A percentile compares a stretch with the other conserved stretches of the same genome.
These are phyloP conservation scores for Fusarium verrucosum DNA, from an alignment of 2,329 filamentous ascomycete species.

Conservation along the genomic window DNA sequence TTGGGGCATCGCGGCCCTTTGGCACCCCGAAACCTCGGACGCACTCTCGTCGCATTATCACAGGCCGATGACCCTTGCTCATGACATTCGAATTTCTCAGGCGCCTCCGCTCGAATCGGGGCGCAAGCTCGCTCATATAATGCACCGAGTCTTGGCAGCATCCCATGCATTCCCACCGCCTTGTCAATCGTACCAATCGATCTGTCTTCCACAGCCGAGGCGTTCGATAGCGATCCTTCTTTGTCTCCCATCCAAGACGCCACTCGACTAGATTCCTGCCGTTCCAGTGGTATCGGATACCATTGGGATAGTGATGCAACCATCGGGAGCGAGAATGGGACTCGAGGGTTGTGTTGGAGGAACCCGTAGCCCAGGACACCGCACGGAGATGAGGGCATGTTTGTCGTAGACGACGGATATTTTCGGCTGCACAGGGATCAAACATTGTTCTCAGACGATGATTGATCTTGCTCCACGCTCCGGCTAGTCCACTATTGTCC, in stretches of 20 bases:
- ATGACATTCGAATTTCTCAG: not conserved
- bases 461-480: not conserved
- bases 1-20: too few species aligned
- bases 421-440: not conserved
- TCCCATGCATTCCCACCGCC: constrained; percentile 9
- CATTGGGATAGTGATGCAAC: constrained; percentile 13
- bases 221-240: not conserved
- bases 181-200: not conserved
- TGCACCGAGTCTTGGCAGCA: constrained; percentile 1
- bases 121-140: not conserved
- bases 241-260: not conserved
- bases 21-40: too few species aligned
- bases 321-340: not conserved
- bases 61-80: not conserved
- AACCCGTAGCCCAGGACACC: constrained; percentile 1
- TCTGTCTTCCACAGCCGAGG: not conserved
- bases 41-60: constrained; percentile 1
- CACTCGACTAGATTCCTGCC: not conserved
- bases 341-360: not conserved
- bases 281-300: constrained; percentile 7
- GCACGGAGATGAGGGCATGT: constrained; percentile 1
- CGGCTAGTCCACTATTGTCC: not conserved
- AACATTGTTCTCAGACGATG: not conserved
- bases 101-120: not conserved
- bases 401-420: not conserved